Conservation (phyloP, 1,139 yeast species). For the Yamadazyma diospyri region DNA sequence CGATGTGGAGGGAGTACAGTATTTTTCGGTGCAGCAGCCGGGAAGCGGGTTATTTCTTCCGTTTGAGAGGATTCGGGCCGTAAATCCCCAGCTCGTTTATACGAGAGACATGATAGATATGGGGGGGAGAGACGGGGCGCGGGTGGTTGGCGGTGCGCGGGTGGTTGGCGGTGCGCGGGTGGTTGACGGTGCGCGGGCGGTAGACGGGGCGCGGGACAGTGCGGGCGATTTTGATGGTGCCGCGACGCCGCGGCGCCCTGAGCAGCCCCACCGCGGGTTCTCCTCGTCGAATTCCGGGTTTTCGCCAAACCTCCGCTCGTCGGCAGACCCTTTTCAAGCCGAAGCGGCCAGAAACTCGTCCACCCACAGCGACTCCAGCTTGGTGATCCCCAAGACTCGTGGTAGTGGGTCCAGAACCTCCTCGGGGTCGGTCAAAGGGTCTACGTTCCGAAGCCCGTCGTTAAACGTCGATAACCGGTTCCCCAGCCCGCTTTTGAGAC, state of each 20-base stretch:
- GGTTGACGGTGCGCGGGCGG: neutral
- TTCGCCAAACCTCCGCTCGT: neutral
- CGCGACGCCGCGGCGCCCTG: neutral
- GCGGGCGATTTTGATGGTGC: neutral
- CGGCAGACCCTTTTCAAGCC: conserved; percentile 11
- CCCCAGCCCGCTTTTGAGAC: conserved; percentile 4
- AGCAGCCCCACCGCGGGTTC: too few species aligned
- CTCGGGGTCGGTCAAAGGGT: conserved; percentile 11
- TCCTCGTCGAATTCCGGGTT: neutral
- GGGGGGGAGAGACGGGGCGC: neutral
- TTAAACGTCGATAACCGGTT: conserved; percentile 8
- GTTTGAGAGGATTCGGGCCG: conserved; percentile 52
- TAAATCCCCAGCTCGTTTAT: conserved; percentile 27
- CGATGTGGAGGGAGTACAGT: conserved; percentile 40
- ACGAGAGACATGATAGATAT: conserved; percentile 15
- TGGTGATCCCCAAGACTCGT: neutral
- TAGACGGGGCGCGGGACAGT: neutral
- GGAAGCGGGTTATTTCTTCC: conserved; percentile 75
- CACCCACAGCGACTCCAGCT: neutral
- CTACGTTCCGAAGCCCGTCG: conserved; percentile 10
- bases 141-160: neutral
- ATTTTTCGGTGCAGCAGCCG: conserved; percentile 51
- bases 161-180: neutral
- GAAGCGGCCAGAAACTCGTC: conserved; percentile 7
- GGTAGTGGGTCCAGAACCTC: conserved; percentile 14